Evolutionary conservation across 257 asterid genomes (phyloP).

Genomic region (Anisodus acutangulus): DNA sequence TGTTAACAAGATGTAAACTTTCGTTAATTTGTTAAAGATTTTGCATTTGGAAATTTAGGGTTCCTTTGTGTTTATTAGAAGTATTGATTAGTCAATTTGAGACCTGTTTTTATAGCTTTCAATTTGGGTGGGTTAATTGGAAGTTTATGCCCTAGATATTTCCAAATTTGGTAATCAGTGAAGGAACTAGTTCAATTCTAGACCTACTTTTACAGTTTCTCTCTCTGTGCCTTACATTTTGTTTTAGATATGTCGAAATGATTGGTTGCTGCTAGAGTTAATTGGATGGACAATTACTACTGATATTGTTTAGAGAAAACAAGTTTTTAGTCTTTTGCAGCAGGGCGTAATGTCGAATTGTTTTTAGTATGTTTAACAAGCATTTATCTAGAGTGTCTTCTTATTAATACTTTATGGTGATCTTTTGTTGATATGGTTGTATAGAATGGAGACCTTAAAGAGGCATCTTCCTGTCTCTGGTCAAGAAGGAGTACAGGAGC

Average conservation of each 20-base stretch:
- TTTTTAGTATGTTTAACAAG: neutral
- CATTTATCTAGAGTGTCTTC: neutral
- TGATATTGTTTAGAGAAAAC: neutral
- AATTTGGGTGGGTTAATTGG: neutral
- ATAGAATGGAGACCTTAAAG: constrained; percentile 88
- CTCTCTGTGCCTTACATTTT: neutral
- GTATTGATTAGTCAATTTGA: neutral
- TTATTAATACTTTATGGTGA: neutral
- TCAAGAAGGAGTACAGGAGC: constrained; percentile 78
- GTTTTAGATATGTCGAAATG: neutral
- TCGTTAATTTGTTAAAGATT: neutral
- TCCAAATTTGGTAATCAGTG: neutral
- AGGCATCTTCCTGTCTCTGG: constrained; percentile 89
- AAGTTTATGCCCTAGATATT: neutral
- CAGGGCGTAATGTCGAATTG: neutral
- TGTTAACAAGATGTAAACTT: constrained; percentile 65
- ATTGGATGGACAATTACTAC: neutral
- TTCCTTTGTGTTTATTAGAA: neutral
- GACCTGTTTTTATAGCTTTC: neutral
- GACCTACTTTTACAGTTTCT: neutral
- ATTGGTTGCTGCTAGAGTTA: neutral
- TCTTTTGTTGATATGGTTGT: constrained; percentile 23
- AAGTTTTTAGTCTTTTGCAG: neutral
- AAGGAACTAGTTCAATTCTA: neutral
- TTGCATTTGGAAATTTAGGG: neutral